phyloP scores from a whole-genome alignment of 768 basidiomycete genomes.

The Clitopilus hobsonii region DNA sequence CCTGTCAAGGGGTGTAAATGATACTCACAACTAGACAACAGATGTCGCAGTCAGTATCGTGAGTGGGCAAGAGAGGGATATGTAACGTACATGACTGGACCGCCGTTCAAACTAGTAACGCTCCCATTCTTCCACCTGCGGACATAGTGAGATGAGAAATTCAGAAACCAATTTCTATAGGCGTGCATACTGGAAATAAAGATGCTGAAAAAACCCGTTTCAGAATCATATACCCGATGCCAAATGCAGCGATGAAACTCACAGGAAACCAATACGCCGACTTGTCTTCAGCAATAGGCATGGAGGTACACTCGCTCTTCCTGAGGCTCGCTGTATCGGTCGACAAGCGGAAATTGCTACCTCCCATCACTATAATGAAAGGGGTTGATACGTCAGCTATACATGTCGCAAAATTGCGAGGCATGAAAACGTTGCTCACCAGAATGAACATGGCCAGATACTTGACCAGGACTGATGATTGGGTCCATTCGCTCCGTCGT shows the following conservation, averaged over 20 bases:
- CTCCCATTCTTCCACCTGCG: constrained; percentile 43
- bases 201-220: constrained; percentile 23
- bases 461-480: constrained; percentile 39
- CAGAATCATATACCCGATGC: constrained; percentile 6
- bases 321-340: constrained; percentile 36
- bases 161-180: neutral
- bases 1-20: no score
- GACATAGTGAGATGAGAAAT: neutral
- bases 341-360: constrained; percentile 44
- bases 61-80: neutral
- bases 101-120: constrained; percentile 37
- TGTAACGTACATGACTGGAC: constrained; percentile 43
- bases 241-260: constrained; percentile 8
- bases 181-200: constrained; percentile 44
- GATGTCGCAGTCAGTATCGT: no score
- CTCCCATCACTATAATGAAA: constrained; percentile 38
- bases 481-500: constrained; percentile 48
- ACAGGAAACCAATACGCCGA: constrained; percentile 52
- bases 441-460: constrained; percentile 44
- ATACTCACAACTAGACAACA: no score
- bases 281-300: constrained; percentile 50
- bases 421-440: constrained; percentile 19
- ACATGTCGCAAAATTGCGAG: neutral
- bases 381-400: constrained; percentile 1
- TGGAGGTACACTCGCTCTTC: constrained; percentile 46